Conservation (phyloP, 169 alveolate genomes). For the Ichthyophthirius multifiliis region DNA sequence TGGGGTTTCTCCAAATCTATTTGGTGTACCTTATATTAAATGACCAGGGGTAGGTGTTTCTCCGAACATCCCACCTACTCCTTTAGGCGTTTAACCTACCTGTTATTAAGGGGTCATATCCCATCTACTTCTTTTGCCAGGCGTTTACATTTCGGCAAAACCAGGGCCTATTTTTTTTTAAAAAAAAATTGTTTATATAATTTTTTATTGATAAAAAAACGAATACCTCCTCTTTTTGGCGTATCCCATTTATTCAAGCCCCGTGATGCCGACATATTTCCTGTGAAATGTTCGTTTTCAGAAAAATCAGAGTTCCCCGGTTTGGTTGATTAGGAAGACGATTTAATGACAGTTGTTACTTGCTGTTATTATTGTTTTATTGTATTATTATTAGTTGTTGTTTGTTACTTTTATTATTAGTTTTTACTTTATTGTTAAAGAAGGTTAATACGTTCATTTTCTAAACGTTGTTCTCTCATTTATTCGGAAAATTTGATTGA, state of each 20-base stretch:
- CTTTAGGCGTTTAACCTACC: slow-evolving; percentile 32
- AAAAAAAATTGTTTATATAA: not conserved
- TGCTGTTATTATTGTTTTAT: not conserved
- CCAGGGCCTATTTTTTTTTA: not conserved
- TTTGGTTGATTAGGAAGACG: no score
- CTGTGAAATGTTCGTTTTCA: no score
- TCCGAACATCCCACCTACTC: slow-evolving; percentile 50
- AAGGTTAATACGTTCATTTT: slow-evolving; percentile 45
- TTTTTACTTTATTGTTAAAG: not conserved
- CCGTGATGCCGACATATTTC: no score
- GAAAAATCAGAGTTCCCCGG: not conserved
- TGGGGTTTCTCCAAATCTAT: slow-evolving; percentile 67
- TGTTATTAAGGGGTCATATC: slow-evolving; percentile 55
- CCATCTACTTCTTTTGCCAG: slow-evolving; percentile 55
- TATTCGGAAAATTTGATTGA: slow-evolving; percentile 45
- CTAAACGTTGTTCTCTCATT: slow-evolving; percentile 33
- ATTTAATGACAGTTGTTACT: not conserved
- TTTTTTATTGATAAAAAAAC: slow-evolving; percentile 12
- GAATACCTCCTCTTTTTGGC: slow-evolving; percentile 41
- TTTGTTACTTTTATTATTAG: not conserved
- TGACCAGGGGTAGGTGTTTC: slow-evolving; percentile 76
- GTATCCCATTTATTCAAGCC: slow-evolving; percentile 62
- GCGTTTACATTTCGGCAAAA: not conserved
- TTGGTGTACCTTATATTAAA: slow-evolving; percentile 39
- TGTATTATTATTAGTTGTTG: not conserved